These are phyloP conservation scores for Cercis canadensis DNA, from an alignment of 306 rosid genomes.

Conservation along the genomic window DNA sequence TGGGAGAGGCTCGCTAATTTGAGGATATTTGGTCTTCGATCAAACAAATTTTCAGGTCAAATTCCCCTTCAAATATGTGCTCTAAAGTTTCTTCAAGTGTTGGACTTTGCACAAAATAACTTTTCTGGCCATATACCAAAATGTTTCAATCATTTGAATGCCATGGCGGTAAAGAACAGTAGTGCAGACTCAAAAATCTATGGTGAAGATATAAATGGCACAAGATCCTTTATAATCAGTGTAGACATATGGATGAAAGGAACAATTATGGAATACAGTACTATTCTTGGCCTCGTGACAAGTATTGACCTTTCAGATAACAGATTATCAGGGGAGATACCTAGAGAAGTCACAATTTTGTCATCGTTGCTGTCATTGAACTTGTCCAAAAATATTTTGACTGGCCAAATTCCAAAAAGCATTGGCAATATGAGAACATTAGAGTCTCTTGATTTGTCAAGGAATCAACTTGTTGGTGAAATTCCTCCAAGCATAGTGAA, in stretches of 20 bases:
- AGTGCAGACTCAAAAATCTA: not conserved
- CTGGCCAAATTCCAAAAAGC: conserved; percentile 31
- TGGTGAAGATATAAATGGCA: no score
- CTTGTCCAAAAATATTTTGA: conserved; percentile 36
- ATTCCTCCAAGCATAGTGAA: conserved; percentile 39
- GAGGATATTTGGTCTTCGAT: conserved; percentile 29
- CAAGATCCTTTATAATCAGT: no score
- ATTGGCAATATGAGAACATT: conserved; percentile 32
- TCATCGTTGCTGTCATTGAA: conserved; percentile 27
- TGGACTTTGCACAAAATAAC: conserved; percentile 36
- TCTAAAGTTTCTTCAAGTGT: conserved; percentile 18
- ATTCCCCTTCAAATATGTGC: conserved; percentile 39
- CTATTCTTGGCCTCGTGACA: conserved; percentile 18
- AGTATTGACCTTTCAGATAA: conserved; percentile 39
- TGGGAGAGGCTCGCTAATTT: conserved; percentile 24
- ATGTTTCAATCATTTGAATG: conserved; percentile 35
- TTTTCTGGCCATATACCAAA: conserved; percentile 25
- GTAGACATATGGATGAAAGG: conserved; percentile 39
- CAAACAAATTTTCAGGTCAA: conserved; percentile 28
- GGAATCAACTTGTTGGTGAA: conserved; percentile 38
- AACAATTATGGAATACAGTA: conserved; percentile 14
- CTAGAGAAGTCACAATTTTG: conserved; percentile 23
- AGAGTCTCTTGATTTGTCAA: conserved; percentile 35
- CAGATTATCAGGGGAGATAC: conserved; percentile 12
- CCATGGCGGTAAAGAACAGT: conserved; percentile 5